Percentiles rank a stretch among this genome's conserved stretches.
Evolutionary conservation across 805 yeast genomes (phyloP).

Genomic region (Citeromyces nyonsensis): DNA sequence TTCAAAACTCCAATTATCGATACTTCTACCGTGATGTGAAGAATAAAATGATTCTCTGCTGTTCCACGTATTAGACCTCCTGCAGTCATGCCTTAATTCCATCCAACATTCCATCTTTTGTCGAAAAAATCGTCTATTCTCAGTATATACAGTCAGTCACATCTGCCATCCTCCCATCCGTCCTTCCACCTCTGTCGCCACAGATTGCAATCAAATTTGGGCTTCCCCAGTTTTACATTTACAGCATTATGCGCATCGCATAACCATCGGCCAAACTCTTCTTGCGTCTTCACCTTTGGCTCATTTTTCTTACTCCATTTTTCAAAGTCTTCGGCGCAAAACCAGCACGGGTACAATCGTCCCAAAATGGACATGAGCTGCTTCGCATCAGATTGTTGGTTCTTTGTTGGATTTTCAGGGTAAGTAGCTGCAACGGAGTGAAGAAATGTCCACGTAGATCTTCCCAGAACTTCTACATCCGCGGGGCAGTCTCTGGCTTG

Average conservation of each 20-base stretch:
- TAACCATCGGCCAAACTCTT: conserved; percentile 77
- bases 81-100: no score
- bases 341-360: conserved; percentile 83
- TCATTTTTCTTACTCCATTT: conserved; percentile 35
- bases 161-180: conserved; percentile 68
- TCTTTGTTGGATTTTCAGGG: conserved; percentile 49
- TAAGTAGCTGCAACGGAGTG: conserved; percentile 86
- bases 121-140: no score
- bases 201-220: conserved; percentile 67
- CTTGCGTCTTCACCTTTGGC: conserved; percentile 51
- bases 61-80: no score
- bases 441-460: conserved; percentile 82
- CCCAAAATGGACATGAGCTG: conserved; percentile 60
- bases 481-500: conserved; percentile 57
- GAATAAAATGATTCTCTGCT: no score
- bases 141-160: conserved; percentile 15
- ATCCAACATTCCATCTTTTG: no score
- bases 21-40: no score
- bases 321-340: conserved; percentile 78
- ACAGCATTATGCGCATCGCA: conserved; percentile 94
- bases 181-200: conserved; percentile 95
- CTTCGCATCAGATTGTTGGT: conserved; percentile 57
- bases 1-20: no score
- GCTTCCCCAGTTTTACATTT: conserved; percentile 77
- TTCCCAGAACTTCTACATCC: conserved; percentile 68